A percentile compares a stretch with the other conserved stretches of the same genome.
These are phyloP conservation scores for Linum trigynum DNA, from an alignment of 345 rosid species.

Conservation along the genomic window DNA sequence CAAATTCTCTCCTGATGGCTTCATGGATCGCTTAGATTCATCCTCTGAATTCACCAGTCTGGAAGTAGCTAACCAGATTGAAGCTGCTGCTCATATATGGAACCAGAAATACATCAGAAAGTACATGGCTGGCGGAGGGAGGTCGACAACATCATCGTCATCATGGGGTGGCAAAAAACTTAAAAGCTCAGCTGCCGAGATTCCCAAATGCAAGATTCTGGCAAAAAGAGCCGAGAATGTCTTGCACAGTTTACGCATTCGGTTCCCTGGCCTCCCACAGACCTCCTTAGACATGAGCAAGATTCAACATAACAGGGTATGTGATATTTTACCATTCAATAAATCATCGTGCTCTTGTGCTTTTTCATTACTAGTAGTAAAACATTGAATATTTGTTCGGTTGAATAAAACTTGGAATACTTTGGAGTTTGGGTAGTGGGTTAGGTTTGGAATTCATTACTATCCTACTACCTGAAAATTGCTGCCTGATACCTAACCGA, in stretches of 20 bases:
- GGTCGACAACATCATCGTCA: not conserved
- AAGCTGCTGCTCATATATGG: constrained; percentile 4
- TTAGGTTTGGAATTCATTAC: no score
- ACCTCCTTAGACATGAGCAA: constrained; percentile 8
- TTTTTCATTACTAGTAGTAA: no score
- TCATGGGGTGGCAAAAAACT: not conserved
- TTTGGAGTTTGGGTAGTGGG: no score
- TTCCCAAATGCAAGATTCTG: not conserved
- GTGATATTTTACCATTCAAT: no score
- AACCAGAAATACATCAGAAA: not conserved
- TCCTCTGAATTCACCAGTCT: constrained; percentile 3
- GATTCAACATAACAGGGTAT: constrained; percentile 8
- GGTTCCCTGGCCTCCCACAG: constrained; percentile 7
- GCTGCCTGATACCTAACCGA: no score
- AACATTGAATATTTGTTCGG: no score
- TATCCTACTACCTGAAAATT: no score
- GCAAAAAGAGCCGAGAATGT: constrained; percentile 6
- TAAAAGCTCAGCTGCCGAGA: not conserved
- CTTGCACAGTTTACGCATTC: not conserved
- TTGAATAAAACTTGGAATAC: no score
- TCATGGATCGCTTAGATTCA: constrained; percentile 20
- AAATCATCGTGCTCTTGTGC: no score
- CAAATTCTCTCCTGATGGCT: constrained; percentile 25
- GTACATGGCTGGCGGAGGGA: not conserved
- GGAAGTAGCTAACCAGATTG: constrained; percentile 8